Evolutionary conservation across 495 filamentous ascomycete species (phyloP), one percentile per base, ranked within the genome.

Genomic region (Daldinia caldariorum): DNA sequence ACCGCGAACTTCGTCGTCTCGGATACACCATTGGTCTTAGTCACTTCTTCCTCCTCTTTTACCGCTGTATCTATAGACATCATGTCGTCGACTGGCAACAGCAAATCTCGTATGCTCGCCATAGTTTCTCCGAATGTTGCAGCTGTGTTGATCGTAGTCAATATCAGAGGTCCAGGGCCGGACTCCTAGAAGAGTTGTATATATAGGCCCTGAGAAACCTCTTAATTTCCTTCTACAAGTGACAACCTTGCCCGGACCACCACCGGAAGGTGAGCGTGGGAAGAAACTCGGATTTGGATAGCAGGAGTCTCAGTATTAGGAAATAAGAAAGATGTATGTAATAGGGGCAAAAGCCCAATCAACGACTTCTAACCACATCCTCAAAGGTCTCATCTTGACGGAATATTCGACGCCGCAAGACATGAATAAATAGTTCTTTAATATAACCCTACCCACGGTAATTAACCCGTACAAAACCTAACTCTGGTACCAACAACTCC

Each of bases 1-100:
- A 97, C 90, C 37, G 84, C 83, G 81, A 93, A 82, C 39, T 73
- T 67, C 18, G 66, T 71, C 54, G 69, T 77, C 47, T 71, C 62
- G 1, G 62, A 6, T 47, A 39, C 6, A 38, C 16, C 47, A n/a
- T 62, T 50, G 26, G 32, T 12, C 22, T 45, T 22, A 4, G 35
- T 9, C 38, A 1, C 16, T 10, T 16, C 55, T 13, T 55, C 45
- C 9, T 20, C 22, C 4, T 26, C 26, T 35, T 39, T 58, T 13
- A 41, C 12, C n/a, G 14, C 39, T 5, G 29, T 10, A 12, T 41
- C 43, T 13, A 1, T 10, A 1, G 16, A 37, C 1, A 26, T 39
- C 8, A 49, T 29, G 55, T 63, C 16, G 29, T 16, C 29, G 1
- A 37, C 12, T n/a, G 66, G 58, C 6, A 47, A 43, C 8, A 73